Evolutionary conservation across 192 early-diverging fungal genomes (phyloP).

Genomic region (Coemansia sp.): DNA sequence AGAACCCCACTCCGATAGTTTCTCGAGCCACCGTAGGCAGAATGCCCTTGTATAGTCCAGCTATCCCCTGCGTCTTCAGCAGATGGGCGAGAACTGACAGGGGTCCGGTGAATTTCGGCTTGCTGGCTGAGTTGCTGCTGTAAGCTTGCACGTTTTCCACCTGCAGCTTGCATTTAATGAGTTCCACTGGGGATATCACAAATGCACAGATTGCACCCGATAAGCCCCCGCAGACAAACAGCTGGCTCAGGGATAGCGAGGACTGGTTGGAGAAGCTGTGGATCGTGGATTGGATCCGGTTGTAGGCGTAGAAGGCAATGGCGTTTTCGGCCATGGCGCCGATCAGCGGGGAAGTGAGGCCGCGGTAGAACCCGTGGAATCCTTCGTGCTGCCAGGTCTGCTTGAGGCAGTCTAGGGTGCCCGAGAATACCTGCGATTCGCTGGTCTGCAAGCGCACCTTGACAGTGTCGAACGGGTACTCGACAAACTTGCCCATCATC

Average conservation of each 20-base stretch:
- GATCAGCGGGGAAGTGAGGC: constrained; percentile 84
- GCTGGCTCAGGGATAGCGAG: constrained; percentile 62
- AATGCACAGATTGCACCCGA: constrained; percentile 85
- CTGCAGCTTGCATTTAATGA: constrained; percentile 96
- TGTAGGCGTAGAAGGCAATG: constrained; percentile 84
- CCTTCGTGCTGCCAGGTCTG: constrained; percentile 78
- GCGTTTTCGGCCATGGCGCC: constrained; percentile 96
- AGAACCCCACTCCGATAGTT: constrained; percentile 85
- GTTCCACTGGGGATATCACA: constrained; percentile 90
- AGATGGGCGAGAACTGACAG: constrained; percentile 56
- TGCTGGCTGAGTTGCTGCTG: constrained; percentile 1
- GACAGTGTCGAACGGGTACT: constrained; percentile 95
- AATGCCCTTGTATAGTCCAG: constrained; percentile 47
- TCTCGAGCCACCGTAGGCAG: constrained; percentile 79
- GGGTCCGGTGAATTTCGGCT: constrained; percentile 55
- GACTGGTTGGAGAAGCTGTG: constrained; percentile 29
- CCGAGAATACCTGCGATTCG: constrained; percentile 62
- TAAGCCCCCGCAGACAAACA: constrained; percentile 77
- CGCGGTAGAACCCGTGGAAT: constrained; percentile 83
- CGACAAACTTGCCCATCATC: constrained; percentile 88
- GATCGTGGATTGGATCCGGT: constrained; percentile 74
- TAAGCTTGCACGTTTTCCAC: constrained; percentile 66
- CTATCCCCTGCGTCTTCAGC: constrained; percentile 57
- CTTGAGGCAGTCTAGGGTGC: constrained; percentile 77
- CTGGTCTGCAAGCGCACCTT: constrained; percentile 89